Conservation (phyloP, 768 basidiomycete species). For the Boletus sensibilis region DNA sequence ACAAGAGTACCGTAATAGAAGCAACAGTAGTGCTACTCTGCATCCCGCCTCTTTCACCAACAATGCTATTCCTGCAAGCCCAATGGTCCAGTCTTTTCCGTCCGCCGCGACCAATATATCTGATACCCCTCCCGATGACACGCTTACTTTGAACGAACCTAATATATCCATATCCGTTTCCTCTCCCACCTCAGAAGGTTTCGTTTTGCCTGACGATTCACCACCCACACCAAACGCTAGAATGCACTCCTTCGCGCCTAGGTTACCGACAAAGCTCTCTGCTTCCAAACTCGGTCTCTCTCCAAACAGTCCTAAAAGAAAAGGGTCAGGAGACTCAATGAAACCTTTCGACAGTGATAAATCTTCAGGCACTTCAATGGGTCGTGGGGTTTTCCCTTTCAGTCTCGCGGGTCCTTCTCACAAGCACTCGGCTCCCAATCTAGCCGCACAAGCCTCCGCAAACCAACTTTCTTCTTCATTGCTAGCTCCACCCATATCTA, state of each 20-base stretch:
- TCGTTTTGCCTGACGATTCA: constrained; percentile 31
- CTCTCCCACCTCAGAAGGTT: constrained; percentile 40
- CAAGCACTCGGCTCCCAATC: constrained; percentile 26
- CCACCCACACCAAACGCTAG: constrained; percentile 54
- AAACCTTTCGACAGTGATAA: constrained; percentile 35
- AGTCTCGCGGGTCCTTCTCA: constrained; percentile 27
- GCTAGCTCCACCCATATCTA: constrained; percentile 49
- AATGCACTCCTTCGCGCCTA: constrained; percentile 70
- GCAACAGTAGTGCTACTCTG: constrained; percentile 54
- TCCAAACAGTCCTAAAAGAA: constrained; percentile 56
- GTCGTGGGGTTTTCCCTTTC: constrained; percentile 34
- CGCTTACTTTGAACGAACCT: constrained; percentile 21
- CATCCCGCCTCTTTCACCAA: constrained; percentile 36
- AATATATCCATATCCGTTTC: constrained; percentile 52
- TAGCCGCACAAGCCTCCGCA: constrained; percentile 11
- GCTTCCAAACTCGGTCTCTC: constrained; percentile 46
- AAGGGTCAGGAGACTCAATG: constrained; percentile 42
- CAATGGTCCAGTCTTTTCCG: constrained; percentile 45
- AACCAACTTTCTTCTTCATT: constrained; percentile 44
- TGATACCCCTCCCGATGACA: constrained; percentile 22
- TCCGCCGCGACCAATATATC: constrained; percentile 24
- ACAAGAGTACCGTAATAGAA: constrained; percentile 64
- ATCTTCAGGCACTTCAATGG: constrained; percentile 1
- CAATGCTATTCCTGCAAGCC: constrained; percentile 28
- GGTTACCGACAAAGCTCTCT: constrained; percentile 66